Evolutionary conservation across 2,329 filamentous ascomycete genomes (phyloP), one percentile per base, ranked within the genome.

Genomic region (Xylogone sp.): DNA sequence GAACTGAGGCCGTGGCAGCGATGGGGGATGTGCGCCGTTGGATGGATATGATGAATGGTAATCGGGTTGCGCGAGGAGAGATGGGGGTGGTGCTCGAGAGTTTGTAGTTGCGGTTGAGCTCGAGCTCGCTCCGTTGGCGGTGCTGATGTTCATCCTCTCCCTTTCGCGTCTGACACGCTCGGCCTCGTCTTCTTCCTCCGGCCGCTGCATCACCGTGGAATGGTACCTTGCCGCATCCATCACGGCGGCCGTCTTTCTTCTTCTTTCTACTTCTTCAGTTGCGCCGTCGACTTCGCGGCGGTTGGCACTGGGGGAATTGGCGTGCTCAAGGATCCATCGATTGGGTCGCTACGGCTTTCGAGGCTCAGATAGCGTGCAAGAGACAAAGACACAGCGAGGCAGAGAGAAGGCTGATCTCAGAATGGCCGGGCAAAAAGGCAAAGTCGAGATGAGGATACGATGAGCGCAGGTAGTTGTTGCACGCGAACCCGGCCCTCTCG

Each of bases 171-270:
- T 46, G 55, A 54, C 45, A 53, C 61, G 46, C 55, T 56, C 54
- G 45, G 61, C 62, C 20, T 62, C 60, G 21, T 54, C 45, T 21
- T 62, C 56, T 22, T 55, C 43, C 10, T 49, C 43, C 21, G 27
- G 45, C 49, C 59, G 58, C 55, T 63, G 62, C 63, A 66, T 62
- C 54, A 64, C 63, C 12, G 62, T 64, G 43, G 59, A 54, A 49
- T 62, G 62, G 56, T 58, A 67, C 50, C 56, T 58, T 39, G 34
- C 34, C 51, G 60, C 62, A 49, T 64, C 59, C 62, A 58, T 63
- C 43, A 22, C 50, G 42, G 24, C 43, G 10, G 20, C 19, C 34
- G 8, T 39, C 34, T 39, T 39, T 31, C 8, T 31, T 31, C 27
- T 31, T 45, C 43, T 9, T 29, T 46, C 22, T 19, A 24, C 39